These are phyloP conservation scores for Fusarium sp. DNA, from an alignment of 2,329 filamentous ascomycete species.

Conservation along the genomic window DNA sequence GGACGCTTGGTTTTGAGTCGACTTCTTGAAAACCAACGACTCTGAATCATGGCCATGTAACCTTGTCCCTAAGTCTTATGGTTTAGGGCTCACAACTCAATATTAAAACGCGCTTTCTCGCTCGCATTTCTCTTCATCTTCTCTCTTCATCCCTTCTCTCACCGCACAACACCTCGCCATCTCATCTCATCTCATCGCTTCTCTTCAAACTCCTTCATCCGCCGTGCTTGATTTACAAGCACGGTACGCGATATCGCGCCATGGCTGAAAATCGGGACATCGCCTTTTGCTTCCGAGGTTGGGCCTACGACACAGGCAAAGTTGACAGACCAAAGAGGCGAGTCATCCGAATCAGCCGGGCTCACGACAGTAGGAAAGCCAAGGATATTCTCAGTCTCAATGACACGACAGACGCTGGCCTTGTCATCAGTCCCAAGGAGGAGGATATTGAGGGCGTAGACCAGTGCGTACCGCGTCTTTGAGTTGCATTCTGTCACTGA, in stretches of 20 bases:
- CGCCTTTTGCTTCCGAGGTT: neutral
- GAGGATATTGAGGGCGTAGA: neutral
- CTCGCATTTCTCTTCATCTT: neutral
- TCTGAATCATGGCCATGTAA: neutral
- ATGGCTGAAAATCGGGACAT: neutral
- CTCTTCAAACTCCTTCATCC: neutral
- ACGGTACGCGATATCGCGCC: neutral
- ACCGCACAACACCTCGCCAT: neutral
- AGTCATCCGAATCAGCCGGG: neutral
- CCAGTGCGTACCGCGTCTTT: neutral
- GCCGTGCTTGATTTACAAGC: neutral
- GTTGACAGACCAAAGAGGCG: neutral
- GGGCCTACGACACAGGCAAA: neutral
- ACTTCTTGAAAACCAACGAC: neutral
- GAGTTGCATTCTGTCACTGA: neutral
- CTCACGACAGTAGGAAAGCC: fast-evolving
- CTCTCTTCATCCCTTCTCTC: neutral
- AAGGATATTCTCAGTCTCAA: neutral
- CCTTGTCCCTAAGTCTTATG: neutral
- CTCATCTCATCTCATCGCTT: neutral
- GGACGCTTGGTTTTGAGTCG: neutral
- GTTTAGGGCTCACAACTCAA: fast-evolving
- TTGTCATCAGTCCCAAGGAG: neutral
- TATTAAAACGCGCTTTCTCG: neutral
- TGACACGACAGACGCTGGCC: neutral